Conservation (phyloP, 176 grass and related monocot genomes). For the Ananas comosus region DNA sequence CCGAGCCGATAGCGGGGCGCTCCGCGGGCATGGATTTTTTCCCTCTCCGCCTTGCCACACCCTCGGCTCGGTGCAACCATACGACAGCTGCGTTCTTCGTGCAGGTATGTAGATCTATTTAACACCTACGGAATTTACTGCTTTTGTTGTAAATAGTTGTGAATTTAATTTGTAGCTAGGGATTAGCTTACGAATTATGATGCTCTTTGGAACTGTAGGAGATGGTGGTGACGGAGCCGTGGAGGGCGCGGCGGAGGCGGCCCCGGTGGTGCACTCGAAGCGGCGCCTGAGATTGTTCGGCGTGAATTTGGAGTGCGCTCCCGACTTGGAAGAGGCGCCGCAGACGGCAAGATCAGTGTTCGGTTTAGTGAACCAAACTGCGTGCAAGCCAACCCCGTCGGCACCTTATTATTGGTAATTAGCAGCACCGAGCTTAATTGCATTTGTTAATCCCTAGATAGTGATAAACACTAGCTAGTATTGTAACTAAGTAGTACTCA, state of each 20-base stretch:
- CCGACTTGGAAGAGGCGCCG: conserved; percentile 36
- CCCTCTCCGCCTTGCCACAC: too few species aligned
- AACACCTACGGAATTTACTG: not conserved
- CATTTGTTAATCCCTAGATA: not conserved
- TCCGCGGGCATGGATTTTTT: too few species aligned
- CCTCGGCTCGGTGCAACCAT: conserved; percentile 24
- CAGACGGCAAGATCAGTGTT: conserved; percentile 18
- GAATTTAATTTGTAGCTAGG: not conserved
- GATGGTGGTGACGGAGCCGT: conserved; percentile 9
- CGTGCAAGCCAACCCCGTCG: conserved; percentile 26
- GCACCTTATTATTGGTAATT: conserved; percentile 48
- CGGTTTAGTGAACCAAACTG: conserved; percentile 32
- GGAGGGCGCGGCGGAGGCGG: not conserved
- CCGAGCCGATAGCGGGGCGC: too few species aligned
- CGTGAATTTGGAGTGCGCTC: conserved; percentile 74
- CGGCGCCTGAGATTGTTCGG: conserved; percentile 63
- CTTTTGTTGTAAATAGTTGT: not conserved
- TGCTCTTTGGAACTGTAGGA: conserved; percentile 23
- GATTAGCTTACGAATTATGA: conserved; percentile 4
- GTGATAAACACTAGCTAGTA: not conserved
- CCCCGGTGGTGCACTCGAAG: conserved; percentile 19
- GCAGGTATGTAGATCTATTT: conserved; percentile 28
- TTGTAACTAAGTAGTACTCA: not conserved
- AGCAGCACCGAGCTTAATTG: conserved; percentile 6
- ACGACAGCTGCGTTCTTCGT: conserved; percentile 32